Evolutionary conservation across 2,329 filamentous ascomycete species (phyloP).

Genomic region (Cladosporium sp.): DNA sequence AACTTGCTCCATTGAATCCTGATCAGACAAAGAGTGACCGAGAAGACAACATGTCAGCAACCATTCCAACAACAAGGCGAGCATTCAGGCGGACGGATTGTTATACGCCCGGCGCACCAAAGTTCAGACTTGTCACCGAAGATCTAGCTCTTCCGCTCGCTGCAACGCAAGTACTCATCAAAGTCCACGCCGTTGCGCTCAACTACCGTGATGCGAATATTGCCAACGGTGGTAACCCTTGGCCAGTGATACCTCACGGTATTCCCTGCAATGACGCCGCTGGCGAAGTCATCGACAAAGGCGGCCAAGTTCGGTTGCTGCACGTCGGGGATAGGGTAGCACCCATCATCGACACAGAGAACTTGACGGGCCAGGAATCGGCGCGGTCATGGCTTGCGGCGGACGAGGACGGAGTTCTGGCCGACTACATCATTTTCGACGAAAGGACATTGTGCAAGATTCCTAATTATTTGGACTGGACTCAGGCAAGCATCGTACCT

Average conservation of each 20-base stretch:
- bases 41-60: slow-evolving; percentile 30
- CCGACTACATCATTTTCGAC: slow-evolving; percentile 45
- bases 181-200: slow-evolving; percentile 33
- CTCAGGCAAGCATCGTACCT: slow-evolving; percentile 41
- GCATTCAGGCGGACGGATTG: slow-evolving; percentile 39
- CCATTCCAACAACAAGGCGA: slow-evolving; percentile 27
- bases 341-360: slow-evolving; percentile 42
- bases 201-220: slow-evolving; percentile 38
- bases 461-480: slow-evolving; percentile 41
- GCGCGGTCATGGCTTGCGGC: slow-evolving; percentile 46
- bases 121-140: slow-evolving; percentile 23
- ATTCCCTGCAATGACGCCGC: slow-evolving; percentile 39
- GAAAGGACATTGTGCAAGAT: slow-evolving; percentile 41
- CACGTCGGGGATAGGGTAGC: slow-evolving; percentile 27
- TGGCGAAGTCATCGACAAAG: slow-evolving; percentile 29
- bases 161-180: slow-evolving; percentile 29
- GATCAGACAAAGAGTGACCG: neutral
- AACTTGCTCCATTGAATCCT: neutral
- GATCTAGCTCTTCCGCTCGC: slow-evolving; percentile 20
- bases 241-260: slow-evolving; percentile 29
- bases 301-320: slow-evolving; percentile 24
- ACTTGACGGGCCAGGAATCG: slow-evolving; percentile 41
- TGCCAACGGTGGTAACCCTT: slow-evolving; percentile 35
- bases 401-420: slow-evolving; percentile 47
- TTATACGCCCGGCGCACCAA: slow-evolving; percentile 25